Base-by-base conservation (phyloP, 306 rosid species). In the Fagus sylvatica region DNA sequence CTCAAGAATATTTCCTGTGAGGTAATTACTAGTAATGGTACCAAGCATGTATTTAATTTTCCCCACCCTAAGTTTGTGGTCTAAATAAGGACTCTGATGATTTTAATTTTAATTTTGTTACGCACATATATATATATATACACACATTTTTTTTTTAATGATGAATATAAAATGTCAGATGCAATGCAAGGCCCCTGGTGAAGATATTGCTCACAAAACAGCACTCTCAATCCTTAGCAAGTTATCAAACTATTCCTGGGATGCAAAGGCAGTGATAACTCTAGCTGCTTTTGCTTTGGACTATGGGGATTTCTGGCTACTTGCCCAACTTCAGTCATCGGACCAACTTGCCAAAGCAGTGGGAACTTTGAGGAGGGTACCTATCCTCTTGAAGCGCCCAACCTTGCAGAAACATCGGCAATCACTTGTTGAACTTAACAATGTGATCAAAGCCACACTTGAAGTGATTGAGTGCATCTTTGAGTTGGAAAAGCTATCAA, bases 281-380 rank as follows among this genome's bases (percentile, higher is more conserved):
- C 73, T 88, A 1, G 91, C 89, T 8, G 89, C 89, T 16, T 88
- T 88, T 61, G 80, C 89, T 4, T 7, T 85, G 71, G 84, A 85
- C 42, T 83, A 59, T 34, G 89, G 91, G 7, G 89, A 85, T 16
- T 88, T 85, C 80, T 85, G 86, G 87, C 82, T 83, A 9, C 84
- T 88, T 1, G 87, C 91, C 0, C 76, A 83, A 43, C 68, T 65
- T 49, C 69, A 66, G 12, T 68, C 80, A 33, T 69, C 88, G 0
- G 75, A 85, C 76, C 81, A 53, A 51, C 82, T 88, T 0, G 87
- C 89, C 30, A 88, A 80, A 53, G 74, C 84, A 3, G 34, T 88
- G 71, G 84, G 83, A 9, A 72, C 76, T 32, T 80, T 88, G 57
- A 85, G 53, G 54, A 62, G 73, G 60, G 80, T 85, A 5, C 78